Base-by-base conservation (phyloP, 192 early-diverging fungal species). In the Podila epigama region DNA sequence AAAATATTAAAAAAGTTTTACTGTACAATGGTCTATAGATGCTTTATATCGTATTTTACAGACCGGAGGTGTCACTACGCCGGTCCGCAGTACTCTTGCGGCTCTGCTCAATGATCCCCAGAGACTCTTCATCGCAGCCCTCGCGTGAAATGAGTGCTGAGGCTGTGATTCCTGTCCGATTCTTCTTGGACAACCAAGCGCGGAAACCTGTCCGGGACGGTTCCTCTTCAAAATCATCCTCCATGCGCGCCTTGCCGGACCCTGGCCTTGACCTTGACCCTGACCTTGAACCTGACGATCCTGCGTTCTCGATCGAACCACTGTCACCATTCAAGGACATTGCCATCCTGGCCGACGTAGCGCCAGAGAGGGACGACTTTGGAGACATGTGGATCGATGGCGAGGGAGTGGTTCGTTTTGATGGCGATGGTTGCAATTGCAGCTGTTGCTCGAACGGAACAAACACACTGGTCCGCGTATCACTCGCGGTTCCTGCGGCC, bases 91-190 rank as follows among this genome's bases (percentile, higher is more conserved):
- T 63, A 39, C 72, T 75, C 50, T 67, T 68, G 6, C 72, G 63
- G 53, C 72, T 75, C n/a, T 66, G 64, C 13, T 67, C 72, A 44
- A 75, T 68, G 48, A 75, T 75, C 28, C 72, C 72, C 22, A 63
- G 4, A 2, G 72, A 66, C 25, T 75, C 72, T 50, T 75, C 73
- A 2, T 22, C 39, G 8, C 9, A 20, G 6, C 63, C 58, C 27
- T 68, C 65, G 16, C 27, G 28, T 7, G 73, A 68, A 1, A 35
- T 63, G 36, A 64, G 37, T 18, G 60, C 33, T 4, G 57, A 61
- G 7, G 70, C 57, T 5, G 56, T 60, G 32, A 66, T 66, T 0
- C 70, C 70, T 18, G 28, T 61, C 7, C 70, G 64, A 36, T 32
- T 75, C 35, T 36, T 63, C 28, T 52, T 68, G 11, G 42, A 50